Conservation (phyloP, 176 grass and related monocot genomes). For the Lolium perenne region DNA sequence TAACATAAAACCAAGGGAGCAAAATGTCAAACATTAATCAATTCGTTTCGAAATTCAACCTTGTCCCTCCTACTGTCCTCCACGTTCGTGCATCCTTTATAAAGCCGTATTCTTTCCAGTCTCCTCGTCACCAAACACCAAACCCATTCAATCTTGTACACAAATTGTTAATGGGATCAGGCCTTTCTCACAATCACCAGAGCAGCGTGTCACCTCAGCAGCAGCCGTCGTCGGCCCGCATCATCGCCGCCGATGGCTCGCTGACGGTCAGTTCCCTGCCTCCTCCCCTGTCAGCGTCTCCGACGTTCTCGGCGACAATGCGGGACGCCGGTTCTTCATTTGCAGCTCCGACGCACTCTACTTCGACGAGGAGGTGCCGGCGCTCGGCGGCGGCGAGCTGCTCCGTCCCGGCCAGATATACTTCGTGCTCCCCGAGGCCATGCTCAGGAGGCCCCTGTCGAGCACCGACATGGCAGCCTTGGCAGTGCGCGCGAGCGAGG, state of each 20-base stretch:
- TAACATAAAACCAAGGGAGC: not conserved
- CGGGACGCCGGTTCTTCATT: conserved; percentile 37
- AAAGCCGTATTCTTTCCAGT: not conserved
- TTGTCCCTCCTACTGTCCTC: not conserved
- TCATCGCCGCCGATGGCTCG: conserved; percentile 66
- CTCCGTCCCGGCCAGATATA: conserved; percentile 44
- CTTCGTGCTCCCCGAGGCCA: conserved; percentile 49
- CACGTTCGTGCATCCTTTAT: conserved; percentile 19
- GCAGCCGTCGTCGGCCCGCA: conserved; percentile 38
- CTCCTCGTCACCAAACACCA: conserved; percentile 14
- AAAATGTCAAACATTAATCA: not conserved
- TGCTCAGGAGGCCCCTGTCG: conserved; percentile 50
- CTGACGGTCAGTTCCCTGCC: conserved; percentile 49
- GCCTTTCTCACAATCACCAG: conserved; percentile 47
- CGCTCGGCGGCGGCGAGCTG: conserved; percentile 43
- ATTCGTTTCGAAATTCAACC: too few species aligned
- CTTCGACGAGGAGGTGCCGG: conserved; percentile 52
- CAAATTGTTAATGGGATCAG: conserved; percentile 56
- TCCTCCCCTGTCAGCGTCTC: conserved; percentile 27
- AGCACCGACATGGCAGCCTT: conserved; percentile 66
- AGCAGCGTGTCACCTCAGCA: conserved; percentile 38
- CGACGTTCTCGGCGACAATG: conserved; percentile 37
- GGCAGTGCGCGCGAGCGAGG: conserved; percentile 63
- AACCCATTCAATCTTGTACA: not conserved
- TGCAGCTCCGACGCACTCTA: conserved; percentile 77